Evolutionary conservation across 345 rosid species (phyloP), one percentile per base, ranked within the genome.

Genomic region (Kandelia obovata): DNA sequence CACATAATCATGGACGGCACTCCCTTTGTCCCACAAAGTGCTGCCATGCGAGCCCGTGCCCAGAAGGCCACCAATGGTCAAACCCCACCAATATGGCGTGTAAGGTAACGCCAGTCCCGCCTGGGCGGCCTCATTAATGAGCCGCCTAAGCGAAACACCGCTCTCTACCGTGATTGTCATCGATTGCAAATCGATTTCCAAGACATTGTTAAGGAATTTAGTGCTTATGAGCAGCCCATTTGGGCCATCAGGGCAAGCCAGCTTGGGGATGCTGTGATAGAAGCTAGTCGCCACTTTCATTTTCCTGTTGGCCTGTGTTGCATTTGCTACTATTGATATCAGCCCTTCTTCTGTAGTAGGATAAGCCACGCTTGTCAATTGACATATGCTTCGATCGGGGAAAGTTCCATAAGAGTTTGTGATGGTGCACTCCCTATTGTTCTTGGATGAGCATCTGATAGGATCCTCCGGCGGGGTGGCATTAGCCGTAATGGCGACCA

Each of bases 31-130:
- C 91, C 91, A 90, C 62, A 88, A 67, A 5, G 96, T 68, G 81
- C 98, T 92, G 6, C 98, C 98, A 11, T 92, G 98, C 25, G 98
- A 90, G 2, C 98, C 96, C 4, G 96, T 89, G 13, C 87, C 81
- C 74, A 92, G n/a, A 30, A 92, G 52, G 5, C 98, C 98, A 6
- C 98, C 98, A 1, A 89, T 72, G 11, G 96, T 92, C 31, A 89
- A 28, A 9, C 97, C 97, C 93, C 94, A 92, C 97, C 97, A 92
- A 63, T 92, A 92, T 7, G 98, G 96, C 19, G 87, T 53, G 65
- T 92, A 82, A 0, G 98, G 91, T 68, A 92, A 80, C 0, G 96
- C 98, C 13, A 89, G 71, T 59, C 91, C 89, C 1, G 71, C 84
- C 64, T 80, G 73, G 39, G 89, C 91, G 0, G 89, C 91, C 64